A percentile compares a stretch with the other conserved stretches of the same genome.
phyloP scores from a whole-genome alignment of 140 eudicot genomes.

The Senecio squalidus region DNA sequence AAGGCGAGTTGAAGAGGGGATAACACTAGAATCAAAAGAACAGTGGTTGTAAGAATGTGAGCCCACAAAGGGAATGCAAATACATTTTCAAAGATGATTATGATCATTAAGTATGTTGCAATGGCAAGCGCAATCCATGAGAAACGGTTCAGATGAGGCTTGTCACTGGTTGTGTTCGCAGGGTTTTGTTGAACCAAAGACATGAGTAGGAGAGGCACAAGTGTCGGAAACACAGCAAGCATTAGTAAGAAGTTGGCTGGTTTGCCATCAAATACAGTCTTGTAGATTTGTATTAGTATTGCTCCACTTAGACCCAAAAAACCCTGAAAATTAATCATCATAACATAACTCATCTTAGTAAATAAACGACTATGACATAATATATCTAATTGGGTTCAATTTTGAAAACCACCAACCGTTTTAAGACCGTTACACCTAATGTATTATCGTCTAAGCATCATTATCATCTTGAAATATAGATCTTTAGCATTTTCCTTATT shows the following conservation, averaged over 20 bases:
- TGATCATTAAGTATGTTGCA: slow-evolving; percentile 60
- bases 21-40: slow-evolving; percentile 47
- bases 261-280: slow-evolving; percentile 42
- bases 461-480: no score
- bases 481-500: no score
- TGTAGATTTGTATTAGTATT: slow-evolving; percentile 71
- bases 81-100: slow-evolving; percentile 49
- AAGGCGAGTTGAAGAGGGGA: slow-evolving; percentile 56
- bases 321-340: slow-evolving; percentile 49
- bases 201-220: slow-evolving; percentile 55
- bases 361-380: no score
- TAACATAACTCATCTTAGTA: neutral
- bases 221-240: slow-evolving; percentile 70
- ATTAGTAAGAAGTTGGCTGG: slow-evolving; percentile 61
- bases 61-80: slow-evolving; percentile 49
- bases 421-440: no score
- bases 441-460: no score
- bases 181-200: slow-evolving; percentile 44
- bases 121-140: slow-evolving; percentile 44
- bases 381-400: no score
- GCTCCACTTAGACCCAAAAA: slow-evolving; percentile 98
- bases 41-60: slow-evolving; percentile 23
- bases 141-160: slow-evolving; percentile 50
- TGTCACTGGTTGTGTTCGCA: slow-evolving; percentile 36
- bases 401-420: no score